phyloP scores from a whole-genome alignment of 208 protist species.

The Leptomonas seymouri region DNA sequence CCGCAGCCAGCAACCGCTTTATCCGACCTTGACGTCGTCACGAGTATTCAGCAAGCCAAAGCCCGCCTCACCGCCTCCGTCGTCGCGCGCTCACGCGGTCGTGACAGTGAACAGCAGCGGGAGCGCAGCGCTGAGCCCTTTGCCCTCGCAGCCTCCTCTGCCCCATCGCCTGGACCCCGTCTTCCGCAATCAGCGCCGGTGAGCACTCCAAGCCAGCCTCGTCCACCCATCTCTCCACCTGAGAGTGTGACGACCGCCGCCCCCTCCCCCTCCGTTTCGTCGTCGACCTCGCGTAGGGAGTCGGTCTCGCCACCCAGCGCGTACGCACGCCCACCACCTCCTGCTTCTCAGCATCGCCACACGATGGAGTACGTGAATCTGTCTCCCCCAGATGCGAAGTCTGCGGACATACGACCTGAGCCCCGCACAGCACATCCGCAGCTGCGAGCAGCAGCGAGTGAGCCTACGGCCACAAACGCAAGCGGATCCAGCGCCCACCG shows the following conservation, averaged over 20 bases:
- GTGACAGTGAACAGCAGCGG: neutral
- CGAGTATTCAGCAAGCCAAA: slow-evolving; percentile 12
- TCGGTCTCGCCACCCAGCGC: neutral
- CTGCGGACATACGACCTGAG: neutral
- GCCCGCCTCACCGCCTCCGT: slow-evolving; percentile 1
- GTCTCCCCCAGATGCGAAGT: neutral
- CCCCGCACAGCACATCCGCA: too few relatives aligned
- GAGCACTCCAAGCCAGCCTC: neutral
- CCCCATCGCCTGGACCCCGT: neutral
- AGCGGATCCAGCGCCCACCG: too few relatives aligned
- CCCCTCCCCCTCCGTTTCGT: neutral
- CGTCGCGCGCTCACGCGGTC: slow-evolving; percentile 2
- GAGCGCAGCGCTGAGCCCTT: neutral
- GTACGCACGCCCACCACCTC: neutral
- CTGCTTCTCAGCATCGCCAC: neutral
- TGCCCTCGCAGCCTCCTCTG: neutral
- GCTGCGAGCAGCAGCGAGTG: too few relatives aligned
- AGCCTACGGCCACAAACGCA: neutral
- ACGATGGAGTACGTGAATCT: neutral
- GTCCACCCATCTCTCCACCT: neutral
- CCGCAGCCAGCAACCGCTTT: neutral
- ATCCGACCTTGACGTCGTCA: neutral
- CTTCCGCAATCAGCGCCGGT: neutral
- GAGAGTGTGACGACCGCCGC: neutral
- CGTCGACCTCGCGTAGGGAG: neutral